phyloP scores from a whole-genome alignment of 371 early-diverging fungal genomes.

The Mortierella sp. region DNA sequence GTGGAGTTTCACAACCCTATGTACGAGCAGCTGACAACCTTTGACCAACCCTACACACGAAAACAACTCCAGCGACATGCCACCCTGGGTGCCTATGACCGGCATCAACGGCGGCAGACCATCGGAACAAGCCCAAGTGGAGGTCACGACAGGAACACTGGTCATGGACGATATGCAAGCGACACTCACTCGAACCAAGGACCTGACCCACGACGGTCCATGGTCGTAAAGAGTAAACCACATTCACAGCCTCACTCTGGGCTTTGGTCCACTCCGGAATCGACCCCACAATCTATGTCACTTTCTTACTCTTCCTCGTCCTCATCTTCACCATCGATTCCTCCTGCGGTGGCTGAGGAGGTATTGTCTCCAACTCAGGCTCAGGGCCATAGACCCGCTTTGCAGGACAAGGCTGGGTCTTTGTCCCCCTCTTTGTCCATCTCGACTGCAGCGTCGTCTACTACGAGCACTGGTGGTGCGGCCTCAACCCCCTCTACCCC shows the following conservation, averaged over 20 bases:
- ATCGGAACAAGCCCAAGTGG: constrained; percentile 20
- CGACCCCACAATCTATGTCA: not conserved
- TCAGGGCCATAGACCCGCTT: not conserved
- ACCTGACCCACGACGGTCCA: constrained; percentile 13
- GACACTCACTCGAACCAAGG: constrained; percentile 24
- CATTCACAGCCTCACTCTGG: no score
- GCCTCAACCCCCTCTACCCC: not conserved
- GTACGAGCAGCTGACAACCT: constrained; percentile 44
- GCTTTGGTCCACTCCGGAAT: no score
- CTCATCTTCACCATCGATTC: constrained; percentile 1
- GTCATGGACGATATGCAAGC: constrained; percentile 42
- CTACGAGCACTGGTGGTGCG: constrained; percentile 1
- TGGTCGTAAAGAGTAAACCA: constrained; percentile 16
- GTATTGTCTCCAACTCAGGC: not conserved
- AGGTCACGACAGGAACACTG: not conserved
- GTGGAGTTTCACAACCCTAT: constrained; percentile 5
- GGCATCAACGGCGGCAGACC: constrained; percentile 34
- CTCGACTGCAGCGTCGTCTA: constrained; percentile 6
- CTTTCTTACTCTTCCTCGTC: constrained; percentile 5
- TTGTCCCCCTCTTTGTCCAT: constrained; percentile 21
- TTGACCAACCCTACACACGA: constrained; percentile 40
- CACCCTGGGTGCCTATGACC: constrained; percentile 7
- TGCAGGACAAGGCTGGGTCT: not conserved
- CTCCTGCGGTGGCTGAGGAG: not conserved
- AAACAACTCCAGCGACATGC: constrained; percentile 40